Evolutionary conservation across 208 protist genomes (phyloP), one percentile per base, ranked within the genome.

Genomic region (Crithidia brevicula): DNA sequence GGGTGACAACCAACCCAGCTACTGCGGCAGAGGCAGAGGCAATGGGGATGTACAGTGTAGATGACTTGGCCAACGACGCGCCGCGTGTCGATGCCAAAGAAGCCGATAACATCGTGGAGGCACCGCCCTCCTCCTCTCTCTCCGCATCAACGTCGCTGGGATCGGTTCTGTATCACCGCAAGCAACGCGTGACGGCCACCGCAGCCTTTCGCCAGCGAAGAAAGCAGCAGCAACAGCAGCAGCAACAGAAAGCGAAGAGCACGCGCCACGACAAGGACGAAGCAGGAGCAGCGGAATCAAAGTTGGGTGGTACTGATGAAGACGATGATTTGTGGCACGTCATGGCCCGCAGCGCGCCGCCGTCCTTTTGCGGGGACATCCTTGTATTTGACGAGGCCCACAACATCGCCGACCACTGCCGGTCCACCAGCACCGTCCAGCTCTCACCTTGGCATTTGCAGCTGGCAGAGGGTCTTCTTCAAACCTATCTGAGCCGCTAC

Each of bases 371-470:
- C n/a, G 85, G 85, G 31, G 80, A 90, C 46, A 71, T 98, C 3
- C 72, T 99, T 20, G 80, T 98, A 4, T 82, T 99, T 28, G 98
- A 99, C 73, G 98, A 99, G 67, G 96, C 95, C 38, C 98, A 99
- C 82, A 98, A 99, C 81, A 68, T 99, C 16, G 82, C 95, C 28
- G 96, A 98, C 59, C 82, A 89, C 51, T 96, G 97, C 72, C 95
- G 93, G 59, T 58, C 67, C n/a, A 73, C 77, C n/a, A 94, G 96
- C 58, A 80, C 81, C 9, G 69, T 84, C 22, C n/a, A 45, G 3
- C 43, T 98, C 20, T 64, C 71, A 2, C 20, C 58, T 0, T 20
- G 47, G 16, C 84, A 96, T 30, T 28, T 96, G 25, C 46, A 20
- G n/a, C 45, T 91, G 18, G 53, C 78, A 11, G 59, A 69, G 20